A percentile compares a stretch with the other conserved stretches of the same genome.
Conservation (phyloP, 352 stramenopile genomes). For the Phytopythium boreale region DNA sequence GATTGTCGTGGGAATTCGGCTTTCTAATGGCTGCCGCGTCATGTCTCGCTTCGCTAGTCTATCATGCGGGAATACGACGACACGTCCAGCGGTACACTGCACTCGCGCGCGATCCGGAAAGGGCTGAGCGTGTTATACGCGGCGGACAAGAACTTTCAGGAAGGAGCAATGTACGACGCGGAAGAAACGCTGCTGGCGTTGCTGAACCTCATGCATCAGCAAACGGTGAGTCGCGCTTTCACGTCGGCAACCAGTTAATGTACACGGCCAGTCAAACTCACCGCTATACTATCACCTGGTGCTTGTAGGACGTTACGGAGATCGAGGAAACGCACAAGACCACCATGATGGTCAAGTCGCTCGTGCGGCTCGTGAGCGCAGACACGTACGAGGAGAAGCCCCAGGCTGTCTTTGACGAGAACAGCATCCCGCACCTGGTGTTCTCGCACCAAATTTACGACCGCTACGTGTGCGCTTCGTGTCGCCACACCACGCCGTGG, state of each 20-base stretch:
- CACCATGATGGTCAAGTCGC: conserved; percentile 64
- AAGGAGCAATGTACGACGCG: conserved; percentile 87
- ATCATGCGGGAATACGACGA: conserved; percentile 88
- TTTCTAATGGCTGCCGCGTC: too few relatives aligned
- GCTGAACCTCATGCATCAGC: conserved; percentile 86
- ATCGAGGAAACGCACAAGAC: conserved; percentile 75
- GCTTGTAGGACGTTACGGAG: conserved; percentile 44
- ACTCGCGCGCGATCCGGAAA: conserved; percentile 77
- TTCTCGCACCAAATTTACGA: conserved; percentile 89
- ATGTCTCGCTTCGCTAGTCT: conserved; percentile 14
- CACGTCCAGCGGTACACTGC: conserved; percentile 68
- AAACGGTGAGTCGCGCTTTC: conserved; percentile 39
- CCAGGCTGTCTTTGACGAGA: conserved; percentile 75
- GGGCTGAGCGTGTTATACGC: conserved; percentile 82
- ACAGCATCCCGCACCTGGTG: conserved; percentile 84
- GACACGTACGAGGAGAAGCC: conserved; percentile 61
- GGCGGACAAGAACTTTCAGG: conserved; percentile 83
- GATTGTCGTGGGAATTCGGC: too few relatives aligned
- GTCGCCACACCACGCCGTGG: conserved; percentile 61
- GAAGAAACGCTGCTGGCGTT: conserved; percentile 83
- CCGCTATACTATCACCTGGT: too few relatives aligned
- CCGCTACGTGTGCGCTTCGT: conserved; percentile 63
- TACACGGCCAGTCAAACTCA: too few relatives aligned
- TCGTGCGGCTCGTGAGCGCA: conserved; percentile 67
- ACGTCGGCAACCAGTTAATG: too few relatives aligned